These are phyloP conservation scores for Yamadazyma ubonensis DNA, from an alignment of 805 yeast genomes.

Conservation along the genomic window DNA sequence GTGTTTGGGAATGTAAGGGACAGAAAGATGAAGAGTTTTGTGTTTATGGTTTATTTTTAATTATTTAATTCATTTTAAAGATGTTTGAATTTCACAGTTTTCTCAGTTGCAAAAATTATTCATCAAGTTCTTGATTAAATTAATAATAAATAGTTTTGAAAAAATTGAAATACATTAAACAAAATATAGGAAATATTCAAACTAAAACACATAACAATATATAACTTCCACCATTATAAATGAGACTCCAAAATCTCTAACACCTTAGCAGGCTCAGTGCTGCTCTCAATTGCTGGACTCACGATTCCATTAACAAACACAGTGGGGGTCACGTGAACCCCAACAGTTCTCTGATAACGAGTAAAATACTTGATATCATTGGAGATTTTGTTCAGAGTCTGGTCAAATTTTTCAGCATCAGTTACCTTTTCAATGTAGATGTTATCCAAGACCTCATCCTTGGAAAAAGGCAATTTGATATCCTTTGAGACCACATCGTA, in stretches of 20 bases:
- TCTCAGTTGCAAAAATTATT: no score
- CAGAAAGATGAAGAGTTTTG: no score
- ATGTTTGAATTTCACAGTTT: no score
- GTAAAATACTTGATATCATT: slow-evolving; percentile 73
- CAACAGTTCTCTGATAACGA: slow-evolving; percentile 68
- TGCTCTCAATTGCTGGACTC: slow-evolving; percentile 57
- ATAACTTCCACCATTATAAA: no score
- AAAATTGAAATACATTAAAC: no score
- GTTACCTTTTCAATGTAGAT: slow-evolving; percentile 31
- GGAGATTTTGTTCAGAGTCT: slow-evolving; percentile 58
- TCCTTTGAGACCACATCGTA: slow-evolving; percentile 39
- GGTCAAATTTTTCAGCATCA: slow-evolving; percentile 33
- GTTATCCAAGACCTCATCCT: slow-evolving; percentile 33
- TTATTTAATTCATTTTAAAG: not conserved
- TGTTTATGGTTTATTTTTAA: not conserved
- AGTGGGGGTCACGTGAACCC: slow-evolving; percentile 85
- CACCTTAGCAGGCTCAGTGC: slow-evolving; percentile 51
- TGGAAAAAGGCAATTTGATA: slow-evolving; percentile 28
- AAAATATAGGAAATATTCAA: not conserved
- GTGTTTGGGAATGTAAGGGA: no score
- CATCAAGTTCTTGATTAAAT: no score
- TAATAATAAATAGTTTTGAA: no score
- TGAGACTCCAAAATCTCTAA: slow-evolving; percentile 35
- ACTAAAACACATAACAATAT: no score
- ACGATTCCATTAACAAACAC: slow-evolving; percentile 68